A percentile compares a stretch with the other conserved stretches of the same genome.
These are phyloP conservation scores for Talaromyces borbonicus DNA, from an alignment of 495 filamentous ascomycete genomes.

Conservation along the genomic window DNA sequence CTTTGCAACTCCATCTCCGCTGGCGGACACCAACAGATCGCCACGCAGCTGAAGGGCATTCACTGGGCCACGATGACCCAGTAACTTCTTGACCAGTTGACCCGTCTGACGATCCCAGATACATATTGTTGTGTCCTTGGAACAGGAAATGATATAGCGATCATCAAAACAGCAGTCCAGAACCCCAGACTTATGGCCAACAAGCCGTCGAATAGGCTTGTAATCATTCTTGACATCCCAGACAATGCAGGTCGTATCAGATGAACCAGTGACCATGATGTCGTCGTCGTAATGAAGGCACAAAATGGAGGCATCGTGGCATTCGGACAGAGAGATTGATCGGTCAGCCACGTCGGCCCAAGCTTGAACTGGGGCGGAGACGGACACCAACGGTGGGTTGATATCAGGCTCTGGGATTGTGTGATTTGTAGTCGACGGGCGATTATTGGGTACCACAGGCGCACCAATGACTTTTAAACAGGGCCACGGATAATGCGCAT, in stretches of 20 bases:
- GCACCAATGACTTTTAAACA: conserved; percentile 73
- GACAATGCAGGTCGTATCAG: conserved; percentile 83
- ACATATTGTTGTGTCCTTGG: conserved; percentile 85
- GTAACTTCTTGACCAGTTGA: conserved; percentile 58
- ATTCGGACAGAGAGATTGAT: conserved; percentile 23
- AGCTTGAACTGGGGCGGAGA: conserved; percentile 31
- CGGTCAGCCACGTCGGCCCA: conserved; percentile 20
- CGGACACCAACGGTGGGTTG: conserved; percentile 36
- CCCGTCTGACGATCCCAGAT: conserved; percentile 85
- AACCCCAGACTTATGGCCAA: conserved; percentile 73
- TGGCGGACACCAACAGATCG: conserved; percentile 82
- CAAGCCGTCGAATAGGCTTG: conserved; percentile 64
- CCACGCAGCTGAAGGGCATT: conserved; percentile 92
- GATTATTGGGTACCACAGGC: conserved; percentile 16
- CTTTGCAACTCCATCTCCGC: conserved; percentile 84
- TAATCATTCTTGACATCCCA: conserved; percentile 75
- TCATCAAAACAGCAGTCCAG: conserved; percentile 89
- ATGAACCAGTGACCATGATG: conserved; percentile 90
- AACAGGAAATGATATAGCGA: conserved; percentile 88
- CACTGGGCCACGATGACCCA: conserved; percentile 80
- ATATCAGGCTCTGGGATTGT: conserved; percentile 26
- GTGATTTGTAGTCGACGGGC: conserved; percentile 22
- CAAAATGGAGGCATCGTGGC: conserved; percentile 84
- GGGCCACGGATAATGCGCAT: conserved; percentile 68
- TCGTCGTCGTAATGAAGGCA: conserved; percentile 90